Evolutionary conservation across 352 stramenopile genomes (phyloP).

Genomic region (Pythium oligandrum): DNA sequence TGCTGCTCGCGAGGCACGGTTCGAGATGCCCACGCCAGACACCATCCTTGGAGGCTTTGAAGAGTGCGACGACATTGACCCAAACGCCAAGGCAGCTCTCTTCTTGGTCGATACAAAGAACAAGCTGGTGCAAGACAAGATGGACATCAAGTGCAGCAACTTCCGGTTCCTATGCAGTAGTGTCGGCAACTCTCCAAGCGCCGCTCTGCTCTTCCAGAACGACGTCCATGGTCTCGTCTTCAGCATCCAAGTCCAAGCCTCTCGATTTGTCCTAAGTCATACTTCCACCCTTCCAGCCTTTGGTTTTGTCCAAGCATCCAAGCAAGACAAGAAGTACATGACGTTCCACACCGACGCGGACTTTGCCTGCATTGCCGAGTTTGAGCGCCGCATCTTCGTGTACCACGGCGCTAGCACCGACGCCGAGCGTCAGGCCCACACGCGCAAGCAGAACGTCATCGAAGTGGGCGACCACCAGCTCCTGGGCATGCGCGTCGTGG

Average conservation of each 20-base stretch:
- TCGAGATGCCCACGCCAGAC: constrained; percentile 69
- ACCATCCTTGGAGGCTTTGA: constrained; percentile 77
- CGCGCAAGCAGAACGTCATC: constrained; percentile 59
- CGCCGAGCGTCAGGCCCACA: constrained; percentile 35
- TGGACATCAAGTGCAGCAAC: constrained; percentile 61
- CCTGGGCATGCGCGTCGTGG: constrained; percentile 46
- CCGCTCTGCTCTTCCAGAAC: constrained; percentile 70
- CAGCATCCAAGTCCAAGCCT: constrained; percentile 20
- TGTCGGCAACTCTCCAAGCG: constrained; percentile 6
- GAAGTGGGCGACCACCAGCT: constrained; percentile 65
- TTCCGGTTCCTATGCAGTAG: constrained; percentile 57
- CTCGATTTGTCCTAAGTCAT: constrained; percentile 34
- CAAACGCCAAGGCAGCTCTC: constrained; percentile 58
- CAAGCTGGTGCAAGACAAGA: constrained; percentile 32
- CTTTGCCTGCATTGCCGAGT: constrained; percentile 75
- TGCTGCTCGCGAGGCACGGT: constrained; percentile 1
- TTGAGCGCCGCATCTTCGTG: constrained; percentile 71
- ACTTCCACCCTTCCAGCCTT: constrained; percentile 65
- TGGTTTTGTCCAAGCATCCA: constrained; percentile 83
- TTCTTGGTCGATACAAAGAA: constrained; percentile 39
- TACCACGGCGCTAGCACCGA: constrained; percentile 41
- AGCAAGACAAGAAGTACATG: constrained; percentile 86
- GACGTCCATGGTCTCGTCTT: constrained; percentile 79
- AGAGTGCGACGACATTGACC: constrained; percentile 75
- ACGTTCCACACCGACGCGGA: constrained; percentile 39